These are phyloP conservation scores for Eustoma russellianum DNA, from an alignment of 257 asterid species.

Conservation along the genomic window DNA sequence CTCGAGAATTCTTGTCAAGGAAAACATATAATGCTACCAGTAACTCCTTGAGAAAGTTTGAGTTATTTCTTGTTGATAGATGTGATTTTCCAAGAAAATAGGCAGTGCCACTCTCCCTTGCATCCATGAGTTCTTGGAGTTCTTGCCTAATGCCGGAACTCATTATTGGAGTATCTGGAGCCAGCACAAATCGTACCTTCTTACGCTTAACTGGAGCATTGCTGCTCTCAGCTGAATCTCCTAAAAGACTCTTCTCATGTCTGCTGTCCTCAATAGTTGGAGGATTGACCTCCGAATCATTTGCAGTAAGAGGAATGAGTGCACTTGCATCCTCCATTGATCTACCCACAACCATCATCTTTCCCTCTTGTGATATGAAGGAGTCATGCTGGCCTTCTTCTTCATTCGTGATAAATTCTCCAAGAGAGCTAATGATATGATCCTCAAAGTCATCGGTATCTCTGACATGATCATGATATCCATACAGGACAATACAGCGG, in stretches of 20 bases:
- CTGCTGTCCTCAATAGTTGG: slow-evolving; percentile 13
- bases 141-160: slow-evolving; percentile 42
- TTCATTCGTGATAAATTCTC: slow-evolving; percentile 61
- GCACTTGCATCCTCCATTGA: slow-evolving; percentile 38
- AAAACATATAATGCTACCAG: slow-evolving; percentile 45
- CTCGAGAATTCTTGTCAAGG: slow-evolving; percentile 70
- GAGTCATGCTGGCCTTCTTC: slow-evolving; percentile 38
- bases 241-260: slow-evolving; percentile 17
- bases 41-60: slow-evolving; percentile 56
- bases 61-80: slow-evolving; percentile 47
- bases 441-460: slow-evolving; percentile 76
- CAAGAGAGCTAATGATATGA: slow-evolving; percentile 67
- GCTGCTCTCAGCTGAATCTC: slow-evolving; percentile 20
- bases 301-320: slow-evolving; percentile 33
- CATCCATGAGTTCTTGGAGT: slow-evolving; percentile 62
- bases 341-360: slow-evolving; percentile 59
- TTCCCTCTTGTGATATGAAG: slow-evolving; percentile 44
- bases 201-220: slow-evolving; percentile 19
- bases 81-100: slow-evolving; percentile 80
- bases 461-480: slow-evolving; percentile 54
- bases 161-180: slow-evolving; percentile 41
- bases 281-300: slow-evolving; percentile 5
- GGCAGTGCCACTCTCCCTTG: slow-evolving; percentile 82
- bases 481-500: slow-evolving; percentile 72
- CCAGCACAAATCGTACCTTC: slow-evolving; percentile 54